Evolutionary conservation across 345 rosid genomes (phyloP), one percentile per base, ranked within the genome.

Genomic region (Kandelia obovata): DNA sequence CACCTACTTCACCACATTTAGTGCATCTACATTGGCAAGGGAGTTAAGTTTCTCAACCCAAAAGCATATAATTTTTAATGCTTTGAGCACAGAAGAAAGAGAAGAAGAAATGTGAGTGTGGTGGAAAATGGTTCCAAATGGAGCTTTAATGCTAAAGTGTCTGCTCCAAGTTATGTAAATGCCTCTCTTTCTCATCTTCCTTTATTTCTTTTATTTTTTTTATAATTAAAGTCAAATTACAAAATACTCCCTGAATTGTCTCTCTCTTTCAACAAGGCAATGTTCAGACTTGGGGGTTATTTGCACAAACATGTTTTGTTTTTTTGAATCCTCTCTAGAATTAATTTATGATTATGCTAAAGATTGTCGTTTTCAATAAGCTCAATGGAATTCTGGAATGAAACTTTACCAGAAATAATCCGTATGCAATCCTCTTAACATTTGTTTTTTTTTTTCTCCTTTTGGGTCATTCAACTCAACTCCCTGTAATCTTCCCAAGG

Each of bases 1-100:
- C 67, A 77, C 82, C 80, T 80, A 80, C 82, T 75, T 61, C 63
- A 31, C 66, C 77, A 56, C 67, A 65, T 79, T 65, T 65, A 39
- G 72, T 70, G 52, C 71, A 59, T 62, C 65, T 58, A 67, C 78
- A 75, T 73, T 78, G 73, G 70, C 75, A 70, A 65, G 71, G 53
- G 61, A 51, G 70, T 53, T 62, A 5, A 35, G 10, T 76, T 71
- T 67, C 65, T 65, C 73, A 55, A 53, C 20, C 52, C 52, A 60
- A 69, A 73, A 64, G 28, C 65, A 51, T 43, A 47, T 21, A 19
- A 62, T 25, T 23, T 16, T 28, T 37, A 30, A 51, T 53, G 32
- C 35, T 39, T 57, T 25, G 15, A 37, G 27, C n/a, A 25, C 61
- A 71, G 65, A 57, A 67, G 53, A 57, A 61, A 56, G 25, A 46